Base-by-base conservation (phyloP, 345 rosid species). In the Abelmoschus esculentus region DNA sequence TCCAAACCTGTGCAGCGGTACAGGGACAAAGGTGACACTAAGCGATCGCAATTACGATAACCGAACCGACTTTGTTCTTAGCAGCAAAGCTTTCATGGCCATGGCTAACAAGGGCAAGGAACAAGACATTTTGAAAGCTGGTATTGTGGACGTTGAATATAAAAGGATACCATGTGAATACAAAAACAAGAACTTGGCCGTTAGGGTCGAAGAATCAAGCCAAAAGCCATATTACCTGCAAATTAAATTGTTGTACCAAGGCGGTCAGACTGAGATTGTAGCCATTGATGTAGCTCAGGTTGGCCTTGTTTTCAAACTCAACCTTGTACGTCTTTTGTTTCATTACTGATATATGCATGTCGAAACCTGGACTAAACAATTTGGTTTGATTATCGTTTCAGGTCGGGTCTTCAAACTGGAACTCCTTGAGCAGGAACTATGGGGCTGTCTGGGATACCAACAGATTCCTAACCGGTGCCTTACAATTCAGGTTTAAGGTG, bases 211-310 rank as follows among this genome's bases (percentile, higher is more conserved):
- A 81, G 98, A 93, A 79, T 87, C 98, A 61, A 93, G 96, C 81
- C 42, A 79, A 10, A 84, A 93, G 28, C 87, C 96, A 61, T 14
- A 85, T 61, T 88, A 91, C 78, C 72, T 93, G 70, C 89, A 95
- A 17, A 69, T 93, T 7, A 89, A 89, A 76, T 44, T 87, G 42
- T 76, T 91, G 70, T 82, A 88, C 75, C 97, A 91, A 75, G 98
- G 98, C n/a, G 98, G 99, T 4, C 97, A 95, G 79, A 95, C 99
- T 1, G 97, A 95, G 68, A 69, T 95, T 0, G 97, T 95, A 7
- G 88, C 74, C 63, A 78, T 91, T 3, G 97, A 91, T 77, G 83
- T 91, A 13, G 96, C 97, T 29, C 79, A 78, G 76, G 93, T 86
- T 9, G 67, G 78, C 14, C 49, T 5, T 8, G 8, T 31, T 44